Evolutionary conservation across 306 rosid species (phyloP).

Genomic region (Cicer cuneatum): DNA sequence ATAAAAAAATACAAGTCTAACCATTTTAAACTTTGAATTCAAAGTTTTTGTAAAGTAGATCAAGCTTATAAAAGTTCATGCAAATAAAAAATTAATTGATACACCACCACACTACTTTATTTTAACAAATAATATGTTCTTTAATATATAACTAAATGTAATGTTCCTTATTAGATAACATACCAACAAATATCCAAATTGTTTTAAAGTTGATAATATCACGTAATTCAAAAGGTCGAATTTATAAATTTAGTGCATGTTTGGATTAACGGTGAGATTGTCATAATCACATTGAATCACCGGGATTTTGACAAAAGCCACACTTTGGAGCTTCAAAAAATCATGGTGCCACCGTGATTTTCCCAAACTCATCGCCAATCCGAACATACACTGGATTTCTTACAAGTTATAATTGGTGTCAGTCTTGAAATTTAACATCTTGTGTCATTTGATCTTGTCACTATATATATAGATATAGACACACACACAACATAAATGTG

Average conservation of each 20-base stretch:
- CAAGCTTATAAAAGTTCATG: not conserved
- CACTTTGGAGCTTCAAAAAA: too few species aligned
- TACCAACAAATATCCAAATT: not conserved
- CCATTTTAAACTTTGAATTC: not conserved
- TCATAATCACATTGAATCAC: too few species aligned
- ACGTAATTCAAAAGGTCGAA: not conserved
- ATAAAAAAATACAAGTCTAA: too few species aligned
- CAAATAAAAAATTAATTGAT: not conserved
- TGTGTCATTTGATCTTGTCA: constrained; percentile 8
- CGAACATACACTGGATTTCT: not conserved
- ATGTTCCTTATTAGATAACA: too few species aligned
- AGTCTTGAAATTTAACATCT: not conserved
- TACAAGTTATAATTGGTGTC: not conserved
- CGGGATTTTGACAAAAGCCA: too few species aligned
- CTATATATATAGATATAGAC: too few species aligned
- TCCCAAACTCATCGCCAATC: too few species aligned
- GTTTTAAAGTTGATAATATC: not conserved
- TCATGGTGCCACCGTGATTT: too few species aligned
- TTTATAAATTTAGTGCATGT: not conserved
- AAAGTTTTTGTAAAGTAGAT: not conserved
- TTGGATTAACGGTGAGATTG: too few species aligned
- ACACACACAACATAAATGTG: too few species aligned
- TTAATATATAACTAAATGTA: not conserved
- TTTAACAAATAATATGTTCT: not conserved
- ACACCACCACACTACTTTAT: not conserved